Conservation (phyloP, 2,329 filamentous ascomycete species). For the Ophiostoma tasmaniense region DNA sequence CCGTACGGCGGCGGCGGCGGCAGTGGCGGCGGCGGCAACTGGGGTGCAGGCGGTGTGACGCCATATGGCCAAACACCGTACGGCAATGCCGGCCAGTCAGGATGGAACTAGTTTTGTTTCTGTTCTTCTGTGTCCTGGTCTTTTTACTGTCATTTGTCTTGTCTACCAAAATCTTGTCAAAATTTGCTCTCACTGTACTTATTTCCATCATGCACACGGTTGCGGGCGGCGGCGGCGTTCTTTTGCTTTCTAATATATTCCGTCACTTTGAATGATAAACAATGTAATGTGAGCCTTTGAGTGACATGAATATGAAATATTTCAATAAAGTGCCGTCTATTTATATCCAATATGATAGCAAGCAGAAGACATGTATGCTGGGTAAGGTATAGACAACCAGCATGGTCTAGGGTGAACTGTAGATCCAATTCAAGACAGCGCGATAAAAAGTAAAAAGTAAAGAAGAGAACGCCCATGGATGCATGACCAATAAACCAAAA, state of each 20-base stretch:
- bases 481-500: conserved; percentile 3
- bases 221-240: conserved; percentile 3
- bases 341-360: not conserved
- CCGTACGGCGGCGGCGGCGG: conserved; percentile 52
- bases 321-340: not conserved
- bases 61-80: conserved; percentile 39
- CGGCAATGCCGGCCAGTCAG: conserved; percentile 39
- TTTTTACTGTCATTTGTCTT: not conserved
- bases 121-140: not conserved
- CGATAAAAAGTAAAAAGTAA: not conserved
- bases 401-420: not conserved
- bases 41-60: conserved; percentile 49
- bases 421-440: not conserved
- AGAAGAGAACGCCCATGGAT: conserved; percentile 2
- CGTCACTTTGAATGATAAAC: not conserved
- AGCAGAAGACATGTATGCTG: not conserved
- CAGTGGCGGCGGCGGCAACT: conserved; percentile 50
- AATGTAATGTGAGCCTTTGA: too few relatives aligned
- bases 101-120: conserved; percentile 36
- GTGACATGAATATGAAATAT: not conserved
- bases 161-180: not conserved
- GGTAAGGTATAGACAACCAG: not conserved
- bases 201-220: conserved; percentile 3
- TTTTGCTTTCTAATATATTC: not conserved
- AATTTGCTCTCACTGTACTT: conserved; percentile 8